Evolutionary conservation across 2,329 filamentous ascomycete genomes (phyloP), one percentile per base, ranked within the genome.

Genomic region (Penicillium fuscoglaucum): DNA sequence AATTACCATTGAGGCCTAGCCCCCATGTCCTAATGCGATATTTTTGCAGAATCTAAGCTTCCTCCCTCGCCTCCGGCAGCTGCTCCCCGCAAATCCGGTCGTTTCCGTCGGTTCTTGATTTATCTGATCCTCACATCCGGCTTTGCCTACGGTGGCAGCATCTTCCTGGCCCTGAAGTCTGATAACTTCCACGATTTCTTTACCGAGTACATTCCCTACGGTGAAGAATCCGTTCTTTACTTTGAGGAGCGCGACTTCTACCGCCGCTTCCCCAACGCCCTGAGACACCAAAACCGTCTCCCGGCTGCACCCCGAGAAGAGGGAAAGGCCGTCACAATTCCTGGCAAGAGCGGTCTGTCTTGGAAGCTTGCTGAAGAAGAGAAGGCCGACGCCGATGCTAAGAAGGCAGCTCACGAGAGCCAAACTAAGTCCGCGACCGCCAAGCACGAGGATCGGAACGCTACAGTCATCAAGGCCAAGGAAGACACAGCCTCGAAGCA

Each of bases 111-210:
- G 72, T 88, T 92, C 72, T 78, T 97, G 58, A 78, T 93, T 65
- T 90, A 90, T 55, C 77, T 97, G 49, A 79, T 93, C 61, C 77
- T 96, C 45, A 84, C 97, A 29, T 87, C 90, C 28, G 86, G 86
- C 6, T 77, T 96, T 45, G 87, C 89, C 40, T 99, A 96, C 70
- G 90, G 85, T 56, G 92, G 92, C 64, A 92, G 93, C 66, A 88
- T 97, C 55, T 96, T 90, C 82, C 95, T 96, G 77, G 93, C 95
- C 55, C 87, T 96, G 64, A 84, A 95, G 76, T 96, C 89, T 72
- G 95, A 99, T 81, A 96, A 91, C 79, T 99, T 98, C 84, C 93
- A 99, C 79, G 95, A 99, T 77, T 95, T 97, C 82, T 99, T 99
- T 79, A 98, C 93, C 69, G 93, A 97, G 79, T 99, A 93, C 76